Percentiles rank a stretch among this genome's conserved stretches.
These are phyloP conservation scores for Cladosporium cucumerinum DNA, from an alignment of 2,329 filamentous ascomycete species.

Conservation along the genomic window DNA sequence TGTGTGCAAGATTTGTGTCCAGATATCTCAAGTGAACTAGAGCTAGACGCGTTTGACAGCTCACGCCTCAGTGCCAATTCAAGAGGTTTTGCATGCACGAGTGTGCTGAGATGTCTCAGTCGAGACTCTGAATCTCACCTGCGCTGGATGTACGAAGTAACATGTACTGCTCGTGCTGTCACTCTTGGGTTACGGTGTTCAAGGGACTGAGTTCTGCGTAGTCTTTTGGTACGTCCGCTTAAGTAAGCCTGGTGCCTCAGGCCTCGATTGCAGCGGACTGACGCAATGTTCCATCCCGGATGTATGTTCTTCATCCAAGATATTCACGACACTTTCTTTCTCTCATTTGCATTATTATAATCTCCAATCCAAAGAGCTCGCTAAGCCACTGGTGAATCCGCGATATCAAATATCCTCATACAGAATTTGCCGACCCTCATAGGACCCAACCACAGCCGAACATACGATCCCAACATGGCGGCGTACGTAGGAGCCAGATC, in stretches of 20 bases:
- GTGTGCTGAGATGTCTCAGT: background rate
- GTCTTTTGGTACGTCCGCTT: background rate
- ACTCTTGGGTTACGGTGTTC: background rate
- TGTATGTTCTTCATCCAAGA: background rate
- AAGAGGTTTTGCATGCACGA: background rate
- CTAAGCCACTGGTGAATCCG: background rate
- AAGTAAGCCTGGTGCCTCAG: background rate
- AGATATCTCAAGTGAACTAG: background rate
- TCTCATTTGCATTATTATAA: background rate
- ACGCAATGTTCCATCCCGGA: background rate
- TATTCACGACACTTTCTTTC: background rate
- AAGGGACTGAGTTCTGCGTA: background rate
- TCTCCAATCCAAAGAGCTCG: background rate
- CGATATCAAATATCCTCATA: too few relatives aligned
- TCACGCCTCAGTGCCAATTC: background rate
- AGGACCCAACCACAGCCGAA: background rate
- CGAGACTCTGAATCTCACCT: background rate
- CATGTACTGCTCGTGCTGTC: background rate
- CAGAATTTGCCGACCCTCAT: too few relatives aligned
- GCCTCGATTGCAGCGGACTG: background rate
- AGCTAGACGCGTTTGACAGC: background rate
- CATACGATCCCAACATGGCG: background rate
- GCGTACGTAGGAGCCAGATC: conserved; percentile 13
- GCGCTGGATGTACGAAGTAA: background rate
- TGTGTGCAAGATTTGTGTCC: background rate